A percentile compares a stretch with the other conserved stretches of the same genome.
Conservation (phyloP, 192 early-diverging fungal species). For the Coemansia sp. region DNA sequence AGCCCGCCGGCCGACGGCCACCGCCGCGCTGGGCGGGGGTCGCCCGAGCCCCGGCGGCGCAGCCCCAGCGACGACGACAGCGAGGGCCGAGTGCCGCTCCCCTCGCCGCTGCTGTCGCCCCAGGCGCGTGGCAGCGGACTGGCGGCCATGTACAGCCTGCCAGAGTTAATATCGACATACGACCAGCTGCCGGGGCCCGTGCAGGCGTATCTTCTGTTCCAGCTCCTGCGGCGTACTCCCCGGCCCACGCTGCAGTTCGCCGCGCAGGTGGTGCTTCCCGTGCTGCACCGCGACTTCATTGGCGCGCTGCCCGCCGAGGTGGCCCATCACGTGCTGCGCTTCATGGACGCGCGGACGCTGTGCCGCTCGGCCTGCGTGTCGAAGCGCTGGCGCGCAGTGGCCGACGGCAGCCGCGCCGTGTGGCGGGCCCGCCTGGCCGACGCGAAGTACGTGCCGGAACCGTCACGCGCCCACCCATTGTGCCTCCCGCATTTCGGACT, state of each 20-base stretch:
- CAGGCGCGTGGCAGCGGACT: constrained; percentile 22
- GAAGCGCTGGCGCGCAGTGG: constrained; percentile 72
- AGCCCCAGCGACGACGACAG: constrained; percentile 6
- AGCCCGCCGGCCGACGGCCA: constrained; percentile 1
- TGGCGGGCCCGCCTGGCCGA: constrained; percentile 46
- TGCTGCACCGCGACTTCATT: constrained; percentile 90
- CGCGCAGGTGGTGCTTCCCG: constrained; percentile 83
- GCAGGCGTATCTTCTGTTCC: constrained; percentile 86
- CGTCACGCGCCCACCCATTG: constrained; percentile 35
- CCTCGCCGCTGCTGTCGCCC: constrained; percentile 49
- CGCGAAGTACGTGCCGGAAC: constrained; percentile 32
- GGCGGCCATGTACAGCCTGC: constrained; percentile 46
- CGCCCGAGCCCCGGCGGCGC: background rate
- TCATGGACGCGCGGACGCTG: constrained; percentile 78
- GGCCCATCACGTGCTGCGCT: constrained; percentile 74
- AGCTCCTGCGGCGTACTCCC: constrained; percentile 81
- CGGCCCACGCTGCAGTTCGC: constrained; percentile 86
- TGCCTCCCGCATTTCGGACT: constrained; percentile 48
- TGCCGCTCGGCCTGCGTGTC: constrained; percentile 80
- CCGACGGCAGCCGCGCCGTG: constrained; percentile 65
- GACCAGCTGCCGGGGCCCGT: constrained; percentile 72
- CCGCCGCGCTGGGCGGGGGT: background rate
- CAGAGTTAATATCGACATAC: constrained; percentile 70
- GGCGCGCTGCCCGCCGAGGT: constrained; percentile 69
- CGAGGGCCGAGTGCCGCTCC: constrained; percentile 25